phyloP scores from a whole-genome alignment of 345 rosid genomes.

The Durio zibethinus region DNA sequence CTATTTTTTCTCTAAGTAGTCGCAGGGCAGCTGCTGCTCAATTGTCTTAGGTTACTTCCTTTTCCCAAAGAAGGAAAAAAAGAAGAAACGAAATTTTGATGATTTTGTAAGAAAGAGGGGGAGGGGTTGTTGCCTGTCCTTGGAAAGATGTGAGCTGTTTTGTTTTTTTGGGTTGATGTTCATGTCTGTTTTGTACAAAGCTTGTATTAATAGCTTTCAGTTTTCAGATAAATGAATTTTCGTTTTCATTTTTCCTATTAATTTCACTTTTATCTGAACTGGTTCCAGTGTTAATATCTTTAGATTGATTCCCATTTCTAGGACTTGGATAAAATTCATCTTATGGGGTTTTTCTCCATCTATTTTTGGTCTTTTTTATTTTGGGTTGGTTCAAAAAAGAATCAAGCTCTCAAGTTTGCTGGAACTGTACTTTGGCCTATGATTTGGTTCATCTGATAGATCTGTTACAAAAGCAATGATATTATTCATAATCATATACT shows the following conservation, averaged over 20 bases:
- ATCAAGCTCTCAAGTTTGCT: not conserved
- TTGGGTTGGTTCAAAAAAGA: no score
- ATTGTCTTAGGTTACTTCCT: constrained; percentile 19
- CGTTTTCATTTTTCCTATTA: not conserved
- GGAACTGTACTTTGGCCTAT: no score
- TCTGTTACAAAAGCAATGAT: no score
- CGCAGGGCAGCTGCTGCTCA: constrained; percentile 28
- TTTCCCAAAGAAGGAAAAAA: not conserved
- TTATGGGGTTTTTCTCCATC: no score
- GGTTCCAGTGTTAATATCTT: not conserved
- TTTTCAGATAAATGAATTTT: constrained; percentile 7
- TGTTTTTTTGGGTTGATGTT: not conserved
- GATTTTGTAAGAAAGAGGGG: not conserved
- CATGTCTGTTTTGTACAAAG: constrained; percentile 18
- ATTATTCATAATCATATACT: no score
- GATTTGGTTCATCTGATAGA: no score
- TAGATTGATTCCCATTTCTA: not conserved
- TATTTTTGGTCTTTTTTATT: no score
- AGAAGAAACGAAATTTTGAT: not conserved
- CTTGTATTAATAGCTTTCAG: not conserved
- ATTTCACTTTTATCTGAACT: not conserved
- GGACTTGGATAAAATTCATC: not conserved
- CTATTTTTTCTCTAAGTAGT: constrained; percentile 31
- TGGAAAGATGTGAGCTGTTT: constrained; percentile 7
- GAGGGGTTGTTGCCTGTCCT: not conserved